phyloP scores from a whole-genome alignment of 2,329 filamentous ascomycete species.

The Endoconidiophora laricicola region DNA sequence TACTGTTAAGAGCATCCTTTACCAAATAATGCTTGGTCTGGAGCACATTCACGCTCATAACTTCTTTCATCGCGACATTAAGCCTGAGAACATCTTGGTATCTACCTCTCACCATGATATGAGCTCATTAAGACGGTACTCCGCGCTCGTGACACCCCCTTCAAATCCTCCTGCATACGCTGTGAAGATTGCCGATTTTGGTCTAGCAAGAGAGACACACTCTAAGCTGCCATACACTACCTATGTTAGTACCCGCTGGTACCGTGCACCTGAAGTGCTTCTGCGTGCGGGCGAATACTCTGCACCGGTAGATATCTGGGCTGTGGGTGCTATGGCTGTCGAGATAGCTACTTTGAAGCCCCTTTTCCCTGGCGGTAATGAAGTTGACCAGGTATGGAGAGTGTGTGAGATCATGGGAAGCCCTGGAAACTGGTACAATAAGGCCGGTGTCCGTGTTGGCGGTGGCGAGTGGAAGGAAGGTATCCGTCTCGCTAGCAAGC shows the following conservation, averaged over 20 bases:
- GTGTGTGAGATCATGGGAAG: constrained; percentile 99
- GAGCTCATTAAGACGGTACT: constrained; percentile 78
- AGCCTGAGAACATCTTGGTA: constrained; percentile 96
- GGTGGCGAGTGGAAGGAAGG: constrained; percentile 97
- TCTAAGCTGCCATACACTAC: constrained; percentile 95
- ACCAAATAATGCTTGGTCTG: constrained; percentile 87
- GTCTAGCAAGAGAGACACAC: constrained; percentile 89
- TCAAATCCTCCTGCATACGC: constrained; percentile 88
- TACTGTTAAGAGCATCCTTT: constrained; percentile 94
- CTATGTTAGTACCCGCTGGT: constrained; percentile 97
- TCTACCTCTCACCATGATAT: constrained; percentile 74
- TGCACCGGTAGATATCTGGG: constrained; percentile 96
- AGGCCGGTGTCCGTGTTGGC: constrained; percentile 68
- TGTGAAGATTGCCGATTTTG: constrained; percentile 97
- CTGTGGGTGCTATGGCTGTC: constrained; percentile 94
- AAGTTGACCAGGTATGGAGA: constrained; percentile 97
- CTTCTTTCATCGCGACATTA: constrained; percentile 98
- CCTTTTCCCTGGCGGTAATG: constrained; percentile 90
- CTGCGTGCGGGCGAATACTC: constrained; percentile 92
- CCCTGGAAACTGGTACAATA: constrained; percentile 95
- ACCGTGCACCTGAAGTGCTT: constrained; percentile 87
- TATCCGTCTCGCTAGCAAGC: constrained; percentile 77
- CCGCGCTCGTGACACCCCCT: constrained; percentile 79
- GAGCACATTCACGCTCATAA: constrained; percentile 95
- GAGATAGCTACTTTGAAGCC: constrained; percentile 94